Base-by-base conservation (phyloP, 2,329 filamentous ascomycete genomes). In the Rhinocladiella similis region DNA sequence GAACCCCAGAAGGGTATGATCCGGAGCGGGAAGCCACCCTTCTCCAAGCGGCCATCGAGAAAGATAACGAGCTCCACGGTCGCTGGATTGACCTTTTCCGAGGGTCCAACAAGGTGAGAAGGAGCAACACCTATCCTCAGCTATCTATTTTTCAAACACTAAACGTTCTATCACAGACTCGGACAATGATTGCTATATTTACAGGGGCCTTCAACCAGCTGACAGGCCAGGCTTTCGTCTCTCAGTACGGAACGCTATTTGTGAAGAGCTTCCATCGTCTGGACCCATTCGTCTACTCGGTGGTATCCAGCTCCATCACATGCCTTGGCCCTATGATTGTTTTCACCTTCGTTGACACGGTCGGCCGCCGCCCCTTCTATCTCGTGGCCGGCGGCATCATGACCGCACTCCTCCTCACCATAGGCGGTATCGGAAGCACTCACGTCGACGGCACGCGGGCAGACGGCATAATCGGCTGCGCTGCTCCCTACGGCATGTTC, bases 191-290 rank as follows among this genome's bases (percentile, higher is more conserved):
- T n/a, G 38, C 38, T 10, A 41, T 41, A 4, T 10, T 41, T 19
- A 41, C 38, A 1, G 60, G 55, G 6, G 47, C 56, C 27, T 61
- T 64, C 46, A 59, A 61, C 6, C 59, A 63, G 38, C 33, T 59
- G 6, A 62, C 63, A 12, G 63, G 63, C 10, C 57, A 61, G 36
- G 55, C 54, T 19, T 63, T 65, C 41, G 50, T 52, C 22, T 58
- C 50, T 9, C 53, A 56, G 9, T 65, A 65, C 43, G 63, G 63
- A 9, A 53, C 63, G 3, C 39, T 65, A 9, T 63, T 64, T 51
- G 57, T 65, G 47, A 63, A 63, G 16, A 45, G 52, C 35, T 50
- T 64, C 25, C 41, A 55, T 12, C 53, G 53, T 18, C 25, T 63
- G 36, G 53, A 58, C 19, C 51, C 61, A 13, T 63, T 63, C 54